Conservation (phyloP, 2,329 filamentous ascomycete genomes). For the Microsporum ferrugineum region DNA sequence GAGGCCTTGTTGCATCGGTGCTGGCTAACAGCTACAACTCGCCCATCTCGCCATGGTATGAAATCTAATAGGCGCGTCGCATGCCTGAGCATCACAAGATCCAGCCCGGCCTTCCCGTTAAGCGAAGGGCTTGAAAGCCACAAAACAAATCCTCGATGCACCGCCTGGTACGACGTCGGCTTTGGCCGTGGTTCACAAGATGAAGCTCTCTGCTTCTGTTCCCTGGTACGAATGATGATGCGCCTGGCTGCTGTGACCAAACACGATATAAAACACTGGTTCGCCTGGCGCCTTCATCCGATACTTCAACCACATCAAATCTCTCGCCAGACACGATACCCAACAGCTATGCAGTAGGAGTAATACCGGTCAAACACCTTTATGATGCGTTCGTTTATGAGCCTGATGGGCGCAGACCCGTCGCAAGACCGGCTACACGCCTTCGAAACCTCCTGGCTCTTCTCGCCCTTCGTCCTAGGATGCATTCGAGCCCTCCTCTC, state of each 20-base stretch:
- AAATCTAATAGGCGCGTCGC: neutral
- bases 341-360: neutral
- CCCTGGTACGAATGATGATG: too few relatives aligned
- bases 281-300: too few relatives aligned
- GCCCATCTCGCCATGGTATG: neutral
- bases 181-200: neutral
- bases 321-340: neutral
- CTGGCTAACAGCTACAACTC: too few relatives aligned
- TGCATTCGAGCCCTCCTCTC: slow-evolving; percentile 32
- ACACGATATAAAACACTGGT: too few relatives aligned
- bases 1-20: too few relatives aligned
- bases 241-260: too few relatives aligned
- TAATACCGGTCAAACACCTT: neutral
- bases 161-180: neutral
- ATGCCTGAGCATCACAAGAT: neutral
- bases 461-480: slow-evolving; percentile 47
- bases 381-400: slow-evolving; percentile 14
- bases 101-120: neutral
- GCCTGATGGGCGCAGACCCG: slow-evolving; percentile 27
- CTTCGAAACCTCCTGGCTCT: slow-evolving; percentile 70
- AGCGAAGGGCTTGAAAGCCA: neutral
- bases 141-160: neutral
- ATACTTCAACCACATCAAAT: too few relatives aligned
- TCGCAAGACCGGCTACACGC: slow-evolving; percentile 44
- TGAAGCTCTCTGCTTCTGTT: neutral